Evolutionary conservation across 768 basidiomycete species (phyloP).

Genomic region (Trametes coccinea): DNA sequence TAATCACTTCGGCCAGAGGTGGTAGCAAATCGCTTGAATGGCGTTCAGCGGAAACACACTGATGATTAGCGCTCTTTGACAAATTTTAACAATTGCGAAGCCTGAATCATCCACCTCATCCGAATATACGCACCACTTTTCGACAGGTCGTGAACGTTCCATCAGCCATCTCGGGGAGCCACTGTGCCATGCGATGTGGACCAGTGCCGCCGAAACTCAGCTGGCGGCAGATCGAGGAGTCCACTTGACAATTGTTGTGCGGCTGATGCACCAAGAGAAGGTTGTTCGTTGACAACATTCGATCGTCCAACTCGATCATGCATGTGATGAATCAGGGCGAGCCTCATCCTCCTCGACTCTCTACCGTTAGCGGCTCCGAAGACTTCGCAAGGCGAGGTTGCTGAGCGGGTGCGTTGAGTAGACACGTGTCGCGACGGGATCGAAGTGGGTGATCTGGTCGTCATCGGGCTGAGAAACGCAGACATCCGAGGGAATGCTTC

Average conservation of each 20-base stretch:
- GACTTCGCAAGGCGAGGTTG: neutral
- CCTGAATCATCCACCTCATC: too few relatives aligned
- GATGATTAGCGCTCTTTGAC: too few relatives aligned
- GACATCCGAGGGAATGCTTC: constrained; percentile 2
- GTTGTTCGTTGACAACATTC: neutral
- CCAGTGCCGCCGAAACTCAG: neutral
- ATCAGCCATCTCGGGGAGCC: too few relatives aligned
- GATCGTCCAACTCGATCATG: neutral
- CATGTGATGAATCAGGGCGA: neutral
- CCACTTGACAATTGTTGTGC: neutral
- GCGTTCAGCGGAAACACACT: too few relatives aligned
- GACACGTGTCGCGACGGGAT: neutral
- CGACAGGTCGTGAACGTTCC: too few relatives aligned
- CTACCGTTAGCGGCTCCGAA: neutral
- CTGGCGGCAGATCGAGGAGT: neutral
- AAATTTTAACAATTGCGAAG: too few relatives aligned
- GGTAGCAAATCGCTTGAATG: too few relatives aligned
- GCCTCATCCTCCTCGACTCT: neutral
- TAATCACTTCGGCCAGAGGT: too few relatives aligned
- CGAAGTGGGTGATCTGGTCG: constrained; percentile 1
- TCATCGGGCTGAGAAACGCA: neutral
- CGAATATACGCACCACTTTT: too few relatives aligned
- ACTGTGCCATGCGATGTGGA: too few relatives aligned
- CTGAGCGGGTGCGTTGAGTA: constrained; percentile 2
- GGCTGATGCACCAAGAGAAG: neutral